phyloP scores from a whole-genome alignment of 768 basidiomycete genomes.

The Fomitopsis pulvina region DNA sequence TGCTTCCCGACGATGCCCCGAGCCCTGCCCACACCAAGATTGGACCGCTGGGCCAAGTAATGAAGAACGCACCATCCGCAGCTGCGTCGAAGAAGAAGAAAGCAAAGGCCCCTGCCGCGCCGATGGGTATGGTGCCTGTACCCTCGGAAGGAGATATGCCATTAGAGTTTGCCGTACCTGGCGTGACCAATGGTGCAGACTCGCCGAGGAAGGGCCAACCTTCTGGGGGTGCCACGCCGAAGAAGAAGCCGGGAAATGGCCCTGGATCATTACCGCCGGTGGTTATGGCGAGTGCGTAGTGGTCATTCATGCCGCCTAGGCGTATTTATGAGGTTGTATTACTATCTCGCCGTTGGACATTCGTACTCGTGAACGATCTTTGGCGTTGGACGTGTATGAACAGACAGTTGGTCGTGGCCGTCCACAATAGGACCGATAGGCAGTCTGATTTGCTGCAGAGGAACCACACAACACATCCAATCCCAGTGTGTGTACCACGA shows the following conservation, averaged over 20 bases:
- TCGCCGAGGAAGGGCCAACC: constrained; percentile 19
- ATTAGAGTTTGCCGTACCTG: constrained; percentile 1
- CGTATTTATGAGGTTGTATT: background rate
- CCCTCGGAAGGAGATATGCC: background rate
- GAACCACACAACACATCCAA: no score
- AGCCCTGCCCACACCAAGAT: constrained; percentile 57
- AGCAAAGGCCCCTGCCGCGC: constrained; percentile 18
- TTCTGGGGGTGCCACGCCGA: constrained; percentile 14
- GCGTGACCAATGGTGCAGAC: background rate
- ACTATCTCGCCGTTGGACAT: no score
- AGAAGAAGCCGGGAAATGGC: constrained; percentile 20
- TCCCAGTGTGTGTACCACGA: no score
- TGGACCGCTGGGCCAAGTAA: constrained; percentile 73
- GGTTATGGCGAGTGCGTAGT: constrained; percentile 25
- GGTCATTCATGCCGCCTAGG: no score
- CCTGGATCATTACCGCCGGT: constrained; percentile 20
- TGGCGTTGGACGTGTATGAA: no score
- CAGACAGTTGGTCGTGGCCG: no score
- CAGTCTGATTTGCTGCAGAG: no score
- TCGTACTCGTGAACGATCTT: no score
- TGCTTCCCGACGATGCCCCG: constrained; percentile 62
- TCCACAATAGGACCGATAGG: no score
- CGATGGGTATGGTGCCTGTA: constrained; percentile 1
- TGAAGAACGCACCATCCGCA: constrained; percentile 40
- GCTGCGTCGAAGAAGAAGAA: constrained; percentile 54